Conservation (phyloP, 1,284 basidiomycete genomes). For the Cronartium quercuum region DNA sequence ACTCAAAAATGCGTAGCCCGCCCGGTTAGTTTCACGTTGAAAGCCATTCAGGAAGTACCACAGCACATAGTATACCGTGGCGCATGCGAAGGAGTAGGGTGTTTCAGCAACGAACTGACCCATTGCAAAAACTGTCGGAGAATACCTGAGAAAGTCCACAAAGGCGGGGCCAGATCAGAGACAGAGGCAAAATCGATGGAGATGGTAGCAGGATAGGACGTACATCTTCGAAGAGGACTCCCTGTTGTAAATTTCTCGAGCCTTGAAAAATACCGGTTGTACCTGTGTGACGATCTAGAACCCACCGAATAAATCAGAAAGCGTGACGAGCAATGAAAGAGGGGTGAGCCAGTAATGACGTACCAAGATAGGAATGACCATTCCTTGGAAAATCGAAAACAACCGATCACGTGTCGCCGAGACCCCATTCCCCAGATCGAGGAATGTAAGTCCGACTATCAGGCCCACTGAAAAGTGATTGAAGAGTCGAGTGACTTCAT, state of each 20-base stretch:
- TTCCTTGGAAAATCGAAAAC: constrained; percentile 57
- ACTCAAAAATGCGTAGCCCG: constrained; percentile 65
- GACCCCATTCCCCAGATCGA: constrained; percentile 64
- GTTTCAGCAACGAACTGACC: constrained; percentile 75
- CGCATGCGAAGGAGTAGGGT: constrained; percentile 65
- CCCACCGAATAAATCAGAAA: constrained; percentile 52
- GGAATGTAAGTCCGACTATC: constrained; percentile 73
- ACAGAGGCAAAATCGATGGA: too few species aligned
- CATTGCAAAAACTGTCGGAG: constrained; percentile 71
- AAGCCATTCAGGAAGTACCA: constrained; percentile 61
- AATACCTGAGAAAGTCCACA: constrained; percentile 43
- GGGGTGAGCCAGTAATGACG: constrained; percentile 48
- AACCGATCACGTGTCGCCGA: constrained; percentile 75
- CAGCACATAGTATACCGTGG: constrained; percentile 67
- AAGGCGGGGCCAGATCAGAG: too few species aligned
- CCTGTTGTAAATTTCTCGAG: constrained; percentile 64
- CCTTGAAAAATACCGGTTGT: constrained; percentile 78
- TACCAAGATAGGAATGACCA: constrained; percentile 17
- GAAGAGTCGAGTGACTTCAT: constrained; percentile 72
- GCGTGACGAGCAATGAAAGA: constrained; percentile 45
- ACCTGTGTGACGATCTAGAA: constrained; percentile 72
- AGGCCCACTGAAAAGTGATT: constrained; percentile 59
- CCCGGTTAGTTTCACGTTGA: constrained; percentile 49
- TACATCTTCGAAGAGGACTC: constrained; percentile 61
- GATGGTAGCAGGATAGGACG: constrained; percentile 7